A percentile compares a stretch with the other conserved stretches of the same genome.
These are phyloP conservation scores for Penicillium psychrosexuale DNA, from an alignment of 2,329 filamentous ascomycete genomes.

Conservation along the genomic window DNA sequence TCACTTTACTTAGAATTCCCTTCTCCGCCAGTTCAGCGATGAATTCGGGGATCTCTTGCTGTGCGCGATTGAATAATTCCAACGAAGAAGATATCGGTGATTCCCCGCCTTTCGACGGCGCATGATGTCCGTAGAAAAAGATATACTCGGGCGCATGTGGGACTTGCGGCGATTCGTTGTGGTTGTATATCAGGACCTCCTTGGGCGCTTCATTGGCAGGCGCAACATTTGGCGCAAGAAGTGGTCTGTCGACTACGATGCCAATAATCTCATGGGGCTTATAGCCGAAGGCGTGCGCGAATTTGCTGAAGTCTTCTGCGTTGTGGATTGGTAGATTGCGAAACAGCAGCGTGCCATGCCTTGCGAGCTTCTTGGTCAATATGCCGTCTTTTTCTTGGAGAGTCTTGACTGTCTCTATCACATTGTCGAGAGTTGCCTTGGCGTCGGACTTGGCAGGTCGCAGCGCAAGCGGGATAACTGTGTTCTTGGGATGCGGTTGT, in stretches of 20 bases:
- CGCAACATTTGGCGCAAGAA: slow-evolving; percentile 45
- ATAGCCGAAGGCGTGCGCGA: slow-evolving; percentile 51
- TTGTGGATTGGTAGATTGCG: slow-evolving; percentile 45
- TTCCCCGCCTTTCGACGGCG: slow-evolving; percentile 39
- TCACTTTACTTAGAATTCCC: slow-evolving; percentile 44
- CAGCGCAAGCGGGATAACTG: slow-evolving; percentile 42
- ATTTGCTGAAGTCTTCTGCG: slow-evolving; percentile 49
- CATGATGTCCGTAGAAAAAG: slow-evolving; percentile 49
- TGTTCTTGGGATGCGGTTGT: slow-evolving; percentile 38
- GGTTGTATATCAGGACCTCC: slow-evolving; percentile 50
- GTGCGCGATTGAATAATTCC: slow-evolving; percentile 46
- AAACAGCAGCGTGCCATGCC: slow-evolving; percentile 50
- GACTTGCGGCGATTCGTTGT: slow-evolving; percentile 53
- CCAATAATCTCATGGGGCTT: slow-evolving; percentile 52
- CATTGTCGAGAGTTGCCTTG: slow-evolving; percentile 31
- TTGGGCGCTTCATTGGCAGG: slow-evolving; percentile 51
- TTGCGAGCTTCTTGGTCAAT: slow-evolving; percentile 43
- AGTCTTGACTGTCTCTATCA: slow-evolving; percentile 38
- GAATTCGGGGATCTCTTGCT: slow-evolving; percentile 50
- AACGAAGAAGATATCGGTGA: slow-evolving; percentile 50
- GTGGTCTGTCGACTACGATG: slow-evolving; percentile 48
- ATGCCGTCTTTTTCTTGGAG: slow-evolving; percentile 33
- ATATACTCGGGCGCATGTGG: slow-evolving; percentile 53
- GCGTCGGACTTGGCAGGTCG: slow-evolving; percentile 25
- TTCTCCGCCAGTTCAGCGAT: slow-evolving; percentile 44